These are phyloP conservation scores for Peterozyma toletana DNA, from an alignment of 805 yeast species.

Conservation along the genomic window DNA sequence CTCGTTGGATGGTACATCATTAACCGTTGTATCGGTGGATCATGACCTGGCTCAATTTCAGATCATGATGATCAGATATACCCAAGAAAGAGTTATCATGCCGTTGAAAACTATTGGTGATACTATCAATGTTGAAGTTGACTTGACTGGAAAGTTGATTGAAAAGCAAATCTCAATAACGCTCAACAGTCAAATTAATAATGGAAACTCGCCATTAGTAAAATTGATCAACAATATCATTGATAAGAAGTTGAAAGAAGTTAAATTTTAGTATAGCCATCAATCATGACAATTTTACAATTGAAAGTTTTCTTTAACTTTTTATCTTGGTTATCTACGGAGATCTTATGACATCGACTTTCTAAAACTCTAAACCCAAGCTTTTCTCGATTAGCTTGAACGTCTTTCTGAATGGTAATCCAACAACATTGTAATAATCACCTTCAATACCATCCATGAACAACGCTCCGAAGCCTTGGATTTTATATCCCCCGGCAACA, in stretches of 20 bases:
- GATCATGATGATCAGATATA: slow-evolving; percentile 87
- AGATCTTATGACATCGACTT: too few relatives aligned
- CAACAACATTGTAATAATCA: slow-evolving; percentile 82
- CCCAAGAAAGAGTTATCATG: slow-evolving; percentile 75
- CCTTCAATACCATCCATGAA: slow-evolving; percentile 63
- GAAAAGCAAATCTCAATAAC: slow-evolving; percentile 73
- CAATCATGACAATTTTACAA: too few relatives aligned
- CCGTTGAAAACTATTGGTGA: slow-evolving; percentile 59
- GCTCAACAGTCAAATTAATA: slow-evolving; percentile 45
- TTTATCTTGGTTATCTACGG: too few relatives aligned
- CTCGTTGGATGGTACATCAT: slow-evolving; percentile 86
- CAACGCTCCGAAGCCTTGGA: slow-evolving; percentile 67
- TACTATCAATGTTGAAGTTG: slow-evolving; percentile 86
- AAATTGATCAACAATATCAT: slow-evolving; percentile 41
- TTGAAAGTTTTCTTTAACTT: too few relatives aligned
- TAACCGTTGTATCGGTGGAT: slow-evolving; percentile 80
- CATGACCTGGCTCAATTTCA: slow-evolving; percentile 51
- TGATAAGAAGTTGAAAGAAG: slow-evolving; percentile 29
- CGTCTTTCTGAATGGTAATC: slow-evolving; percentile 67
- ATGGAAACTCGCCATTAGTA: slow-evolving; percentile 41
- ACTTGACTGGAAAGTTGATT: slow-evolving; percentile 83
- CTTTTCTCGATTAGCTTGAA: slow-evolving; percentile 19
- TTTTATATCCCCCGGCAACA: slow-evolving; percentile 91
- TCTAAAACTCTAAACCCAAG: too few relatives aligned
- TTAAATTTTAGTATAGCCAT: slow-evolving; percentile 1